Evolutionary conservation across 495 filamentous ascomycete species (phyloP), one percentile per base, ranked within the genome.

Genomic region (Lasiosphaeria hispida): DNA sequence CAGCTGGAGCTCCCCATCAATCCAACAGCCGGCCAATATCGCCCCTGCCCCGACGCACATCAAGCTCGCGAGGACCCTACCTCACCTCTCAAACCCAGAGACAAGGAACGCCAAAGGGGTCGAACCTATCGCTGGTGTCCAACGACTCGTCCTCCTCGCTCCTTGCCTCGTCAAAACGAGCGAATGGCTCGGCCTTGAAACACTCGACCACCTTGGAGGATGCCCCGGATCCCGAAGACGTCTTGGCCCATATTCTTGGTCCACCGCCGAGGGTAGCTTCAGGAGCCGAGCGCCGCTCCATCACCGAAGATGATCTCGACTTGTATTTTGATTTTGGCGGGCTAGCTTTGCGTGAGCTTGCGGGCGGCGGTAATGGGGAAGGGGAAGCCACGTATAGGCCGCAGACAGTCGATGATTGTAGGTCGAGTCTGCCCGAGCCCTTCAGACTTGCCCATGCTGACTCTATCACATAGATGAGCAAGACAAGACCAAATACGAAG

Each of bases 401-500:
- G 36, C 87, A 90, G 68, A 85, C 87, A 45, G 72, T 88, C 50
- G 84, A 89, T 75, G 90, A 96, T 72, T 95, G 90, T 92, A 72
- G 52, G 76, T 54, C 54, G 48, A 57, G 30, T 37, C 10, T 38
- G 56, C 19, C 17, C 68, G 61, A 61, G 43, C 37, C 56, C 61
- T 64, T 52, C 55, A 65, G 38, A 62, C 64, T 38, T 59, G 64
- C 59, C 71, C 33, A 42, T 64, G 61, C 65, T 70, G 58, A 72
- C 67, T 48, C 44, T 51, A 42, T 52, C 57, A 57, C 43, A 52
- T 59, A 92, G 89, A 90, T 71, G 90, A 96, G 67, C 80, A 82
- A 66, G 91, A 97, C 51, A 89, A 90, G 64, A 82, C 88, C 61
- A 95, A 89, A 62, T 96, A 96, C 63, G 86, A 96, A 69, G 92